Base-by-base conservation (phyloP, 1,139 yeast genomes). In the Debaryomyces psychrophilus region DNA sequence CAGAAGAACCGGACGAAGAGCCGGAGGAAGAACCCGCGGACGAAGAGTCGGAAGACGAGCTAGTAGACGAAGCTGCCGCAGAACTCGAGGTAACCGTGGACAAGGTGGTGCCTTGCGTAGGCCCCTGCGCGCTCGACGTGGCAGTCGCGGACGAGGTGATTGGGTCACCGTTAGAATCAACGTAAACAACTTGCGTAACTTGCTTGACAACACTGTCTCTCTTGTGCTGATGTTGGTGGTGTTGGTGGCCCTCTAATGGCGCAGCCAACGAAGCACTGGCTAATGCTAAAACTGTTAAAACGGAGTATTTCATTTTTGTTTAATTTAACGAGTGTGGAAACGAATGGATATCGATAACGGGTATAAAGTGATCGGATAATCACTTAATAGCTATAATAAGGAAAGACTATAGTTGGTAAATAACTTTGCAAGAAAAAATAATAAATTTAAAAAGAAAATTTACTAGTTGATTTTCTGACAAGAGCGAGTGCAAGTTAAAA, bases 101-200 rank as follows among this genome's bases (percentile, higher is more conserved):
- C 54, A 29, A 26, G 28, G 69, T 44, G 26, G 68, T 37, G 22
- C 65, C 46, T 35, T 54, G 50, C n/a, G 55, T 36, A 34, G 64
- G 39, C 31, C 27, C 28, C 12, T 64, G 37, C 34, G 65, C 47
- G 23, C 61, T 5, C 22, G 22, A 20, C 31, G 59, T 23, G 38
- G 61, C 42, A 17, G 59, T 48, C 26, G 59, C 41, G n/a, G 62
- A 54, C 15, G 64, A 45, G 37, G 63, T 47, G 26, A 73, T 62
- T 45, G 83, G 71, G 53, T 75, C 62, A 52, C 96, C 95, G 42
- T 77, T 62, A 52, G 77, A 81, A 65, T 88, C 85, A 50, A 90
- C 96, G 48, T 87, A 88, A 52, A 87, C 92, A 66, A 85, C 84
- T 67, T 88, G 90, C 58, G 87, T 82, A 50, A 88, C 41, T 38